Evolutionary conservation across 2,329 filamentous ascomycete species (phyloP), one percentile per base, ranked within the genome.

Genomic region (Alternaria viburni): DNA sequence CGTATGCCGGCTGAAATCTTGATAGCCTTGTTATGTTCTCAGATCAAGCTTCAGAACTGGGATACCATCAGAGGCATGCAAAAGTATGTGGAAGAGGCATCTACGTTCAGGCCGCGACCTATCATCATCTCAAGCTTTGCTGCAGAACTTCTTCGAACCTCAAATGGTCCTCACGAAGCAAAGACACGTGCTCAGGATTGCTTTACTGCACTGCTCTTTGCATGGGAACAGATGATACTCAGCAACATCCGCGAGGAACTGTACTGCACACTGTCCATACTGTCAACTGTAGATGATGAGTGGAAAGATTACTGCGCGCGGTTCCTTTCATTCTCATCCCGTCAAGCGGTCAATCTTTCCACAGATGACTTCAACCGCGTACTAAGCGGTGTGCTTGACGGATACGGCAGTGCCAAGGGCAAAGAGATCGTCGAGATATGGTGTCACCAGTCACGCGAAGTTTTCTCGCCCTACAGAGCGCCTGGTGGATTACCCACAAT

Each of bases 351-450:
- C 47, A 70, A 57, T 32, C 67, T 80, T 12, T 70, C 72, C 15
- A 69, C 80, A 0, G 71, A 74, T 4, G 75, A 83, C 6, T 88
- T 89, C 80, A 85, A 88, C 64, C 69, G 73, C 17, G 64, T 88
- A 7, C 83, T 91, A 7, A 79, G 83, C 46, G 86, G 85, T n/a
- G 79, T 89, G 9, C 83, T 86, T 3, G 81, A 84, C 26, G 79
- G 79, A 0, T 81, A 84, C 50, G 85, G 84, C 57, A 84, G 82
- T 60, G 59, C 66, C 10, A 79, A 79, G 32, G 89, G 85, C 61
- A 83, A 79, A 60, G 76, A 70, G 5, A 67, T 88, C 32, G 85
- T 86, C 59, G 73, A 83, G 10, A 76, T 74, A 36, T 88, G 86
- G 82, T 79, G 77, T 66, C 71, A 77, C 54, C 62, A 55, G 11